Evolutionary conservation across 306 rosid genomes (phyloP), one percentile per base, ranked within the genome.

Genomic region (Cucurbita maxima): DNA sequence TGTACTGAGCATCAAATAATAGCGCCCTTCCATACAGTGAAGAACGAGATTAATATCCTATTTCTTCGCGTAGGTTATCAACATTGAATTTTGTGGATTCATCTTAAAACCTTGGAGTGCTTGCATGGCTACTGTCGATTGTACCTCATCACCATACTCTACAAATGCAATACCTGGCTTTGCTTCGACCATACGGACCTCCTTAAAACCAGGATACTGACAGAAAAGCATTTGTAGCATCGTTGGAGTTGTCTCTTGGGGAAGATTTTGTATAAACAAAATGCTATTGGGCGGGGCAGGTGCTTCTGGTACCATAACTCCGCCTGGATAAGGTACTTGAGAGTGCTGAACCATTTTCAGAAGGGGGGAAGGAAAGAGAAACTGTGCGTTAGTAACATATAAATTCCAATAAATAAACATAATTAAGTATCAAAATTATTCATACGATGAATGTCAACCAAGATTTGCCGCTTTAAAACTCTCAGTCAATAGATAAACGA

Each of bases 261-360:
- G 97, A 75, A 91, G 97, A 83, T 89, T 91, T 83, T 95, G 97
- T 43, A 91, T 86, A 51, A 95, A 95, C 75, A 95, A 89, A 76
- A 95, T 95, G 83, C 84, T 95, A 79, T 95, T 95, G 56, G 96
- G 97, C 0, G 99, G 98, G n/a, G 99, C 97, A 57, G 97, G 99
- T 58, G 90, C 99, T 84, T 95, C 99, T 0, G 99, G 96, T 44
- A 88, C 83, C 84, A 84, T 78, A 50, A 85, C 84, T 68, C 95
- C 95, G n/a, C 97, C 99, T 5, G 96, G 88, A 82, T 95, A 91
- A 15, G 96, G 83, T 69, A 91, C 77, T 86, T 95, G 92, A 41
- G 85, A 87, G 41, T 81, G 81, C 85, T 77, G 82, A 79, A 81
- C 51, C 78, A 77, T 83, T 81, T 75, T 75, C 76, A 59, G 45